Conservation (phyloP, 2,329 filamentous ascomycete species). For the Aspergillus brunneoviolaceus region DNA sequence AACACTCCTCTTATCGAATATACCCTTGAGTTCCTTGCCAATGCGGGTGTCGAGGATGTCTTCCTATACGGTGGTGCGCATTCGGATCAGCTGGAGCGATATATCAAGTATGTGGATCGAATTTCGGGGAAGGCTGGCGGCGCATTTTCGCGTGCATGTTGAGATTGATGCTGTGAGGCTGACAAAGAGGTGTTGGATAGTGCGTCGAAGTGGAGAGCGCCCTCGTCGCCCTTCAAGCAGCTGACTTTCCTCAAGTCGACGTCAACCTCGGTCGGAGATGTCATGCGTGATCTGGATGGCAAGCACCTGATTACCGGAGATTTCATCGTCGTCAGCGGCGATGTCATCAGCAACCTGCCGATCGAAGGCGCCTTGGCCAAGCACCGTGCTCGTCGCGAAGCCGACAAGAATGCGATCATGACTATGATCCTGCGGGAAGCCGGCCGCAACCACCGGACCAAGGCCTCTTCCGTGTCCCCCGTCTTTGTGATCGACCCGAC, state of each 20-base stretch:
- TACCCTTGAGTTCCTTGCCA: constrained; percentile 91
- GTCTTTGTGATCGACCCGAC: constrained; percentile 83
- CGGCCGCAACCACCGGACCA: constrained; percentile 72
- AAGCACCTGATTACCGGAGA: constrained; percentile 82
- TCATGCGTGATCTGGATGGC: constrained; percentile 88
- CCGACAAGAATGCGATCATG: constrained; percentile 95
- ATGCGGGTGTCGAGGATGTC: constrained; percentile 91
- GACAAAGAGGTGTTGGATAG: constrained; percentile 28
- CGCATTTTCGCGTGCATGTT: not conserved
- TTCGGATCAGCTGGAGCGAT: constrained; percentile 80
- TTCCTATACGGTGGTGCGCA: constrained; percentile 90
- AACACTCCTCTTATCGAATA: constrained; percentile 97
- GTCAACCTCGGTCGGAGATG: constrained; percentile 85
- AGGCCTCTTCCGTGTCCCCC: constrained; percentile 71
- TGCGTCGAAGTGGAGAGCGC: constrained; percentile 70
- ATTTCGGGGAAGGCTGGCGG: not conserved
- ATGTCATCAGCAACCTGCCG: constrained; percentile 84
- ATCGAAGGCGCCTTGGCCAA: constrained; percentile 76
- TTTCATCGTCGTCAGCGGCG: constrained; percentile 89
- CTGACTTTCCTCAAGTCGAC: constrained; percentile 85
- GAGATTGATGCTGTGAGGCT: not conserved
- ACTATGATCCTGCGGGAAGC: constrained; percentile 85
- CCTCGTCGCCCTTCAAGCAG: constrained; percentile 75
- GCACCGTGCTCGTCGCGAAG: constrained; percentile 76
- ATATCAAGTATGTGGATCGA: constrained; percentile 60